Evolutionary conservation across 495 filamentous ascomycete genomes (phyloP).

Genomic region (Aspergillus cristatus): DNA sequence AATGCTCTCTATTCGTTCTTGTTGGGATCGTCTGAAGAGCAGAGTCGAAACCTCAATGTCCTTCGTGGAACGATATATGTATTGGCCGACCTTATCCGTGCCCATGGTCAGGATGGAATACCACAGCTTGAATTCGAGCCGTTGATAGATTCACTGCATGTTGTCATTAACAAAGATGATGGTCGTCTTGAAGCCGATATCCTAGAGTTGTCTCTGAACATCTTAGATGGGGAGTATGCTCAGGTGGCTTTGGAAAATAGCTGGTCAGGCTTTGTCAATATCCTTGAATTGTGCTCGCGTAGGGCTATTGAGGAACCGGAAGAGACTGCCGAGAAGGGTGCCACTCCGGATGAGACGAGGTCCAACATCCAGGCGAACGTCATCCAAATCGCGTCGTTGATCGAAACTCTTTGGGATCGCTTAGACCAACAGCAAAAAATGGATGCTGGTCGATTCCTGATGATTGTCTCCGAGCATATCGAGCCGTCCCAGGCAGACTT

Average conservation of each 20-base stretch:
- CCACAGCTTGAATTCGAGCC: constrained; percentile 43
- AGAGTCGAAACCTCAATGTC: constrained; percentile 48
- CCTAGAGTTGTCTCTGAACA: constrained; percentile 37
- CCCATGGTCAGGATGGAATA: constrained; percentile 54
- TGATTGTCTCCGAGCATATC: constrained; percentile 29
- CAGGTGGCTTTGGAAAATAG: constrained; percentile 23
- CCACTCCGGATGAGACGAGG: constrained; percentile 25
- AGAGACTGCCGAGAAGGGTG: constrained; percentile 10
- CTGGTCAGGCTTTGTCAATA: constrained; percentile 24
- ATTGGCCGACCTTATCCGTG: constrained; percentile 47
- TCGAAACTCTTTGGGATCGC: constrained; percentile 36
- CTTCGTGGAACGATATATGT: constrained; percentile 61
- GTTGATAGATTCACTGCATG: constrained; percentile 48
- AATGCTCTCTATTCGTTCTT: constrained; percentile 55
- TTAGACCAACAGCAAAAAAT: constrained; percentile 29
- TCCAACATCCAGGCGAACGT: constrained; percentile 32
- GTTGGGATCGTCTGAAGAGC: constrained; percentile 37
- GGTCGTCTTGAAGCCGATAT: constrained; percentile 47
- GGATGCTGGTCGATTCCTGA: constrained; percentile 28
- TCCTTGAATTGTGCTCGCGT: constrained; percentile 61
- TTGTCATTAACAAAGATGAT: constrained; percentile 42
- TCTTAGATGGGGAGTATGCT: constrained; percentile 30
- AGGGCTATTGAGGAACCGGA: constrained; percentile 33
- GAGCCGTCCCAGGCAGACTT: constrained; percentile 36
- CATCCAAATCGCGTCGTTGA: constrained; percentile 27